Base-by-base conservation (phyloP, 805 yeast species). In the Diddensiella transvaalensis region DNA sequence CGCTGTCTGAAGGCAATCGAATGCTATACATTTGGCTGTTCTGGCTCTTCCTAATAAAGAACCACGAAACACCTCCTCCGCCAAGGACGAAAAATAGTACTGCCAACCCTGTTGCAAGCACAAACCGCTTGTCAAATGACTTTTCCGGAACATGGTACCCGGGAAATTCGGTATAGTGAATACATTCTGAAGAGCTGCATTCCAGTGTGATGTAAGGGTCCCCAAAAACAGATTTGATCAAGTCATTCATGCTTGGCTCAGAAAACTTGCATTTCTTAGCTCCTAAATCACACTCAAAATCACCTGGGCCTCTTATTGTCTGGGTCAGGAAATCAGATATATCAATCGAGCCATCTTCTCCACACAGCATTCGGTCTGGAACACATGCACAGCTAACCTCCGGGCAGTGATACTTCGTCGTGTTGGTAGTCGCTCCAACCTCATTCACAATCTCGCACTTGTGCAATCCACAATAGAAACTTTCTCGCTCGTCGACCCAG, bases 211-310 rank as follows among this genome's bases (percentile, higher is more conserved):
- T 93, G 56, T 80, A 77, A 1, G 91, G 87, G 63, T 93, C 99
- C n/a, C 99, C 99, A 69, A 93, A 93, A 2, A 93, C 95, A 4
- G 87, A 81, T 50, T 80, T 74, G 49, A 93, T 93, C 60, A 93
- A 75, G 55, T 87, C 95, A 68, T 93, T 87, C 97, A 93, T 91
- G 47, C 93, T 83, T 40, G 99, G 98, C 63, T 93, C 99, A 2
- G 91, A 83, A 60, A 93, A 93, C 41, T 73, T 73, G 69, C 99
- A 93, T 40, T 73, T 67, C 37, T 74, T 78, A 13, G 76, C 64
- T 3, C 68, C 64, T 19, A 86, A 64, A 63, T 88, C 87, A 69
- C 99, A 93, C 2, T 80, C 69, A 60, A 93, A 89, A 53, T 85
- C 90, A 26, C 96, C 99, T 0, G 99, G 99, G 1, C 99, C 99